phyloP scores from a whole-genome alignment of 495 filamentous ascomycete species.

The Talaromyces wortmannii region DNA sequence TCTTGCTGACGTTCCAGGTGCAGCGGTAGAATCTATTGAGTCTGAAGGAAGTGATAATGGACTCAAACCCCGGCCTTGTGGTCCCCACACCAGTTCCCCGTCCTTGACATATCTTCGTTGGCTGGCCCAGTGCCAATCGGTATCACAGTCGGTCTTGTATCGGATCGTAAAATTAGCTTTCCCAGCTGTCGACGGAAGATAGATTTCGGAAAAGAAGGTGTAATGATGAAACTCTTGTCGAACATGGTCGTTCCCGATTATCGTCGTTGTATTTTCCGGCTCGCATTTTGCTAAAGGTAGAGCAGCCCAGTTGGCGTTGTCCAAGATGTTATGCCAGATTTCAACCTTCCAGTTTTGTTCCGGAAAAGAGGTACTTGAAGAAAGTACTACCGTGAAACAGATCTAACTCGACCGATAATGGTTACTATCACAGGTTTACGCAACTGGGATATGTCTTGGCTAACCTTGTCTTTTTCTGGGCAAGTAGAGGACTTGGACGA shows the following conservation, averaged over 20 bases:
- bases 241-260: conserved; percentile 17
- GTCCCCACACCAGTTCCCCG: conserved; percentile 52
- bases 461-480: conserved; percentile 22
- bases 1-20: conserved; percentile 11
- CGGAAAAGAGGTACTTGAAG: conserved; percentile 48
- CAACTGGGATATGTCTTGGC: neutral
- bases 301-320: conserved; percentile 26
- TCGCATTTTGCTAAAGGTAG: conserved; percentile 22
- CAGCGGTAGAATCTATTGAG: conserved; percentile 5
- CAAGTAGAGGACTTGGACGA: conserved; percentile 15
- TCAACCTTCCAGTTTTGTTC: conserved; percentile 62
- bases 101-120: conserved; percentile 53
- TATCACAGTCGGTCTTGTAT: conserved; percentile 47
- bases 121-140: conserved; percentile 71
- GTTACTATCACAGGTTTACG: neutral
- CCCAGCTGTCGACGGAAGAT: conserved; percentile 22
- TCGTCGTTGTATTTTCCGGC: conserved; percentile 18
- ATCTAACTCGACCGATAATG: conserved; percentile 22
- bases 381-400: conserved; percentile 64
- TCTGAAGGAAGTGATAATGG: conserved; percentile 4
- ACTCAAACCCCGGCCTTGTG: conserved; percentile 5
- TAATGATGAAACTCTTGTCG: conserved; percentile 21
- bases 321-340: conserved; percentile 64
- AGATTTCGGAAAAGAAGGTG: conserved; percentile 28
- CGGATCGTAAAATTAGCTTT: conserved; percentile 66